Evolutionary conservation across 345 rosid genomes (phyloP).

Genomic region (Conringia planisiliqua): DNA sequence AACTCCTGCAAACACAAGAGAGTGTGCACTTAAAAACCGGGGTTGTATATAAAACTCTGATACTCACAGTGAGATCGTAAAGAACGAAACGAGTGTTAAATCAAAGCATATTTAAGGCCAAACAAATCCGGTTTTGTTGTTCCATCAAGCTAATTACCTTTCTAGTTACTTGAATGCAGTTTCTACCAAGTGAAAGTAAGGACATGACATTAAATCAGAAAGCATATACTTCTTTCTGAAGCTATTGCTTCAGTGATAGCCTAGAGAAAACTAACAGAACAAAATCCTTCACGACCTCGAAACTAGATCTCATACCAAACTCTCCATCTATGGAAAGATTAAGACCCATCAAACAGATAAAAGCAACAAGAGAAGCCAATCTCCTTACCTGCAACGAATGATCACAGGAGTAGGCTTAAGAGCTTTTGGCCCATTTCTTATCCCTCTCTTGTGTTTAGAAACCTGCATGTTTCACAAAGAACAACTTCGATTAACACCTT

Average conservation of each 20-base stretch:
- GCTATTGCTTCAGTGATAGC: not conserved
- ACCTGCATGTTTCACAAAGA: constrained; percentile 41
- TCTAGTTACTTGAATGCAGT: not conserved
- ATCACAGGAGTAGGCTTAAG: constrained; percentile 86
- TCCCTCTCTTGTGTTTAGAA: constrained; percentile 71
- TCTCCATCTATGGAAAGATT: not conserved
- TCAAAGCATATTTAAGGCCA: constrained; percentile 5
- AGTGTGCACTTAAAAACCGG: not conserved
- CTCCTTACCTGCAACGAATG: constrained; percentile 76
- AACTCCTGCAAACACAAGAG: constrained; percentile 50
- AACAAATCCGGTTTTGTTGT: not conserved
- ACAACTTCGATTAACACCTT: not conserved
- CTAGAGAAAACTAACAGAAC: not conserved
- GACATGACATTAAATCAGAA: not conserved
- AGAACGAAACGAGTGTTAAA: not conserved
- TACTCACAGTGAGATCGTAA: not conserved
- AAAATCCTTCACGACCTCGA: not conserved
- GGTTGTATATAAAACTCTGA: not conserved
- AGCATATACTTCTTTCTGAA: not conserved
- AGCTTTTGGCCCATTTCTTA: constrained; percentile 67
- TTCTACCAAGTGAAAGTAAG: not conserved
- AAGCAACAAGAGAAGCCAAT: not conserved
- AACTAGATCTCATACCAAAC: not conserved
- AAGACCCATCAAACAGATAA: not conserved
- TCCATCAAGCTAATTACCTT: not conserved